phyloP scores from a whole-genome alignment of 2,329 filamentous ascomycete species.

The Tolypocladium endophyticum region DNA sequence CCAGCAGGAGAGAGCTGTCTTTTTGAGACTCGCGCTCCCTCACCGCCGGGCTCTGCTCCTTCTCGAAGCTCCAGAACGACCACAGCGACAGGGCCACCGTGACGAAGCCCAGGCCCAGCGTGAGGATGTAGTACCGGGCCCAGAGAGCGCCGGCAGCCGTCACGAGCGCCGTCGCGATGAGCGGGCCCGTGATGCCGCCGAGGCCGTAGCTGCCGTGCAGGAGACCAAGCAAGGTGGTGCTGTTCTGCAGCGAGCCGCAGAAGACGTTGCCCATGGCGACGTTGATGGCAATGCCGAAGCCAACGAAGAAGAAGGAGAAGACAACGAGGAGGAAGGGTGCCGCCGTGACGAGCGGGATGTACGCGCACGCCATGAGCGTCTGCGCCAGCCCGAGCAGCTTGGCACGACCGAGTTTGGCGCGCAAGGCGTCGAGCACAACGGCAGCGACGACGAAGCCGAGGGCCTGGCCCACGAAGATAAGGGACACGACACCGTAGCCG shows the following conservation, averaged over 20 bases:
- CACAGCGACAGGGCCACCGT: constrained; percentile 51
- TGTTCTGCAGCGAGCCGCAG: constrained; percentile 41
- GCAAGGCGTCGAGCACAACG: constrained; percentile 54
- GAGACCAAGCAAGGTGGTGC: constrained; percentile 45
- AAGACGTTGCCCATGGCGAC: constrained; percentile 51
- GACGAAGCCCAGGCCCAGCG: constrained; percentile 44
- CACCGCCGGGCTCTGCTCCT: constrained; percentile 35
- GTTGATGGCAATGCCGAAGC: constrained; percentile 45
- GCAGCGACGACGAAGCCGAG: constrained; percentile 67
- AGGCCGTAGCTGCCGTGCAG: constrained; percentile 60
- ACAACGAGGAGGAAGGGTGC: constrained; percentile 63
- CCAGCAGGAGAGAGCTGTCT: constrained; percentile 18
- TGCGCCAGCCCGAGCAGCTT: constrained; percentile 51
- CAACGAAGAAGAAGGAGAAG: constrained; percentile 57
- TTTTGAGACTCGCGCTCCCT: constrained; percentile 17
- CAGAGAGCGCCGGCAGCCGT: constrained; percentile 48
- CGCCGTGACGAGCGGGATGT: constrained; percentile 52
- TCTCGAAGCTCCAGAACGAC: constrained; percentile 61
- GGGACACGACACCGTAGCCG: constrained; percentile 66
- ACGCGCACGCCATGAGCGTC: constrained; percentile 46
- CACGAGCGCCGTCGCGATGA: constrained; percentile 65
- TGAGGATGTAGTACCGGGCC: constrained; percentile 64
- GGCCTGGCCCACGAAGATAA: constrained; percentile 73
- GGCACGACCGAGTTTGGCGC: constrained; percentile 53
- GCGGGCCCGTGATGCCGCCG: constrained; percentile 55